Base-by-base conservation (phyloP, 2,329 filamentous ascomycete genomes). In the Alternaria arbusti region DNA sequence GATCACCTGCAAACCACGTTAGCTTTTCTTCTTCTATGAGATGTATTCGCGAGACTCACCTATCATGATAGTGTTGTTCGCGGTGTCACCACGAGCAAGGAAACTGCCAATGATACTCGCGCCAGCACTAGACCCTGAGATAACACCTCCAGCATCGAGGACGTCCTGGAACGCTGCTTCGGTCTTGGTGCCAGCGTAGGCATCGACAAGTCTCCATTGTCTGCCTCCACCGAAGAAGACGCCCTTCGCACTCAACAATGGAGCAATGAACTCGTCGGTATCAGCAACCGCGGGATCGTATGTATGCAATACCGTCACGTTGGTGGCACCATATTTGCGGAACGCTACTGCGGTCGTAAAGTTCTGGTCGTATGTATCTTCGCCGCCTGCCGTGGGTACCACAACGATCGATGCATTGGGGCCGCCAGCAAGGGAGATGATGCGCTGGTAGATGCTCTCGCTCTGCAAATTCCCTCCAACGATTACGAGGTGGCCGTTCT, bases 161-260 rank as follows among this genome's bases (percentile, higher is more conserved):
- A 74, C 70, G 0, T 61, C 52, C 40, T 70, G 65, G 4, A 74
- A 65, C 1, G 71, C 71, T 26, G 25, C 54, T 51, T 74, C 71
- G 5, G 68, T 64, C 23, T 73, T 73, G 3, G 72, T 74, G 2
- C 69, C 71, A 2, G 70, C 68, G 46, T 74, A 74, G 6, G 71
- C 71, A 55, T 73, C 71, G 1, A 73, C 71, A 7, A 73, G 61
- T 5, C 72, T 59, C 72, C 72, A 74, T 49, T 74, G 71, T 9
- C 72, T 54, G 1, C 70, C 71, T 20, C 72, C 72, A 11, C 68
- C 72, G 20, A 73, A 72, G 52, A 73, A 74, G 11, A 74, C 52
- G 7, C 67, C 71, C 8, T 66, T 68, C 7, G 72, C 72, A n/a
- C 58, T 45, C 5, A 64, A 59, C 4, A 74, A 57, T 1, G 70